Evolutionary conservation across 1,139 yeast genomes (phyloP), one percentile per base, ranked within the genome.

Genomic region (Suhomyces bokatorum): DNA sequence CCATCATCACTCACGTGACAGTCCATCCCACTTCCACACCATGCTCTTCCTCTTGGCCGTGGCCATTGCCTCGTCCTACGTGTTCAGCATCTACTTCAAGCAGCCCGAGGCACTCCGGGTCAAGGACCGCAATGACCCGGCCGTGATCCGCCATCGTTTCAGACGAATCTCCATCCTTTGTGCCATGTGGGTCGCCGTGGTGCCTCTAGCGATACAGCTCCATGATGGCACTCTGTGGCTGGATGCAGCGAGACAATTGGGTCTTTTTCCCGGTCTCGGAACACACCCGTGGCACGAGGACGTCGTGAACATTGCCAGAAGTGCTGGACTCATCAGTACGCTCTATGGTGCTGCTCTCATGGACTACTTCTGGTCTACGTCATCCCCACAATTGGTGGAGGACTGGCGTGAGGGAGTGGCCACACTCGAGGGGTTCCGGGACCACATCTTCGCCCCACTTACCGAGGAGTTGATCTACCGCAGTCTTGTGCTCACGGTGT

Each of bases 391-490:
- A 11, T 13, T 38, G 7, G 32, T 64, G 35, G 32, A 51, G 32
- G 56, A 67, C 58, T 35, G 52, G 54, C 14, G 27, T 24, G 51
- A 49, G 3, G 64, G 65, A 40, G 56, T 77, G 27, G 30, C 46
- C 13, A 69, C 71, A 20, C 57, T 81, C 1, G 67, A 71, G 52
- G 87, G 87, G 2, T 42, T 84, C 35, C 68, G 97, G 48, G 85
- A 87, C 60, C 78, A 80, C 48, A 46, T 88, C 0, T 74, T 87
- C 50, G 98, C 96, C 0, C 99, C 99, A 1, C 45, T 87, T 1
- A 85, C 96, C 0, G 99, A 93, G 61, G 99, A 93, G 59, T 54
- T 90, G 29, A 79, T 89, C 8, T 93, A 85, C 62, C 75, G 98
- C 4, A 76, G 88, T 0, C 67, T 85, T 38, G 66, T 86, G 2